Evolutionary conservation across 2,329 filamentous ascomycete species (phyloP).

Genomic region (Aspergillus uvarum): DNA sequence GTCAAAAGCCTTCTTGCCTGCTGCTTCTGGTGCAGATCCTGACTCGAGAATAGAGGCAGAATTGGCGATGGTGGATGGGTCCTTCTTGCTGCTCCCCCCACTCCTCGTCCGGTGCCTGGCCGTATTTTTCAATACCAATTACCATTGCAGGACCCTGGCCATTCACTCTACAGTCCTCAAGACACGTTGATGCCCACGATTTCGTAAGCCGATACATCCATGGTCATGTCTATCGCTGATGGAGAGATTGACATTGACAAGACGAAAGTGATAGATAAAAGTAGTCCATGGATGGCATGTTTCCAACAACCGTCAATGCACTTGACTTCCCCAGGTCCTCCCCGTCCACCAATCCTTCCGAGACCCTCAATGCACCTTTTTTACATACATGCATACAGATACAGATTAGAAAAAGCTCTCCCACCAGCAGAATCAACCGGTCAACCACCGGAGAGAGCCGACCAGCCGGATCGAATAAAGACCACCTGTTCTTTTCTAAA

Average conservation of each 20-base stretch:
- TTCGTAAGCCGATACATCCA: neutral
- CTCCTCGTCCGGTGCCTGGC: conserved; percentile 2
- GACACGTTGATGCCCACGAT: neutral
- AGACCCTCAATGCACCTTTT: neutral
- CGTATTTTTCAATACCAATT: conserved; percentile 16
- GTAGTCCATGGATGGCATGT: neutral
- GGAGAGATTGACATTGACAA: neutral
- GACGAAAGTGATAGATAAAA: neutral
- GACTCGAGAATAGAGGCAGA: conserved; percentile 12
- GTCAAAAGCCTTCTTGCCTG: neutral
- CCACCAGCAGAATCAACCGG: neutral
- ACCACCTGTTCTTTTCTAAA: neutral
- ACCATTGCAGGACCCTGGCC: conserved; percentile 3
- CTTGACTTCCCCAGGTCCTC: neutral
- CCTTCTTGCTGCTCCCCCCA: conserved; percentile 3
- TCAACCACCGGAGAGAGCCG: neutral
- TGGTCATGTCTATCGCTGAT: neutral
- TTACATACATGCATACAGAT: neutral
- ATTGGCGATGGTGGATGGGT: conserved; percentile 15
- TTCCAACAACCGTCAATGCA: neutral
- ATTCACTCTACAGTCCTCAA: neutral
- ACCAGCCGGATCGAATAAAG: neutral
- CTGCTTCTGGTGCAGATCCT: conserved; percentile 16
- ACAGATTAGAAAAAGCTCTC: neutral
- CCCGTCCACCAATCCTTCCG: conserved; percentile 1